These are phyloP conservation scores for Cryptosporidium xiaoi DNA, from an alignment of 169 alveolate species.

Conservation along the genomic window DNA sequence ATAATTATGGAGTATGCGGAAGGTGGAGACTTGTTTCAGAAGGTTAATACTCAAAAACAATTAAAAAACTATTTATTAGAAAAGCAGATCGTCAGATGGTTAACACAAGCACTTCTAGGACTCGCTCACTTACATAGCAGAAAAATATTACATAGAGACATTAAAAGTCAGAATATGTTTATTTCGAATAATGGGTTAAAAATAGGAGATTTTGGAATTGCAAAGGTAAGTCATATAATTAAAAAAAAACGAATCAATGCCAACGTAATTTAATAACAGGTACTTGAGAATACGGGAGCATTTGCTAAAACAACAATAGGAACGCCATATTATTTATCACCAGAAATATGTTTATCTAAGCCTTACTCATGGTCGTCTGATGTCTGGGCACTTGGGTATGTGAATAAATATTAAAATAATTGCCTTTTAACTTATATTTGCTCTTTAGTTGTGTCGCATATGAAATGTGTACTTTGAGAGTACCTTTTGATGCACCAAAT, in stretches of 20 bases:
- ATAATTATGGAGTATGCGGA: constrained; percentile 92
- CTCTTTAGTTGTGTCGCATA: constrained; percentile 83
- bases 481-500: constrained; percentile 91
- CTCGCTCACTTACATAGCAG: constrained; percentile 86
- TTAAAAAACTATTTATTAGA: constrained; percentile 66
- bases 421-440: background rate
- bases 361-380: constrained; percentile 93
- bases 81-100: constrained; percentile 84
- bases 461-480: constrained; percentile 89
- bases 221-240: constrained; percentile 79
- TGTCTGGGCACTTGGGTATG: constrained; percentile 98
- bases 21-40: constrained; percentile 82
- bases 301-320: constrained; percentile 98
- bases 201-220: constrained; percentile 94
- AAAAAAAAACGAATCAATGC: background rate
- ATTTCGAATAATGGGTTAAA: constrained; percentile 87
- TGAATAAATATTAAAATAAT: constrained; percentile 39
- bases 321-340: constrained; percentile 99
- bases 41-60: constrained; percentile 13
- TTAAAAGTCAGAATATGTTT: constrained; percentile 91
- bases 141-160: constrained; percentile 91
- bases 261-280: constrained; percentile 56
- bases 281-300: constrained; percentile 91
- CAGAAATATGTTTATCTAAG: constrained; percentile 92
- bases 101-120: constrained; percentile 85